Base-by-base conservation (phyloP, 2,329 filamentous ascomycete species). In the Gliomastix tumulicola region DNA sequence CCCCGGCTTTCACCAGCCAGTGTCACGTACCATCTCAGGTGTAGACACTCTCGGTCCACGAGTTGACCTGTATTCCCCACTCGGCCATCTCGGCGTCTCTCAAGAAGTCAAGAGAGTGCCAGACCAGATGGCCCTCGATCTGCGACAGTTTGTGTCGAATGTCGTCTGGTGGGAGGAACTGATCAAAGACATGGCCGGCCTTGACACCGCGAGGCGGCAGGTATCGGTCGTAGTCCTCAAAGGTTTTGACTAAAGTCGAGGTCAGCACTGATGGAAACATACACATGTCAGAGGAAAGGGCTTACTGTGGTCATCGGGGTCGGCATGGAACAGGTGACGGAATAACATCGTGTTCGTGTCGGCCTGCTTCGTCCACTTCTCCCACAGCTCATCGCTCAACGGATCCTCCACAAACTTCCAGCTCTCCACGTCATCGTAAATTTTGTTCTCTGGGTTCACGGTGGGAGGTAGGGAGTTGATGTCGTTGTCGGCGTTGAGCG, bases 51-150 rank as follows among this genome's bases (percentile, higher is more conserved):
- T 96, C 88, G 0, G 90, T 97, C 52, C 79, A 83, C 32, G 76
- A 64, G 57, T 97, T 97, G 28, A 97, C 79, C 60, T 88, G 82
- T 59, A 97, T 53, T 0, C 90, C 89, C 50, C 75, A 77, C 65
- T 96, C 89, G 0, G 89, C 89, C 88, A 97, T 94, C 49, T 86
- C 74, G 0, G 82, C 88, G 44, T 94, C 80, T 49, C 76, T 71
- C 53, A 97, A 60, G 55, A 95, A 97, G 32, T 88, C 77, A 50
- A 97, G 59, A n/a, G 88, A 88, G 81, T 95, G 90, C 86, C 87
- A 94, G 7, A 97, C 90, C 28, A 97, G 59, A 65, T 97, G 90
- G 0, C 90, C 90, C 62, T 79, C 82, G 47, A 97, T 78, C 52
- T 82, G 71, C 49, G 88, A 80, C 34, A 97, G 66, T 57, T 90